Base-by-base conservation (phyloP, 139 green algal species). In the Volvox reticuliferus region DNA sequence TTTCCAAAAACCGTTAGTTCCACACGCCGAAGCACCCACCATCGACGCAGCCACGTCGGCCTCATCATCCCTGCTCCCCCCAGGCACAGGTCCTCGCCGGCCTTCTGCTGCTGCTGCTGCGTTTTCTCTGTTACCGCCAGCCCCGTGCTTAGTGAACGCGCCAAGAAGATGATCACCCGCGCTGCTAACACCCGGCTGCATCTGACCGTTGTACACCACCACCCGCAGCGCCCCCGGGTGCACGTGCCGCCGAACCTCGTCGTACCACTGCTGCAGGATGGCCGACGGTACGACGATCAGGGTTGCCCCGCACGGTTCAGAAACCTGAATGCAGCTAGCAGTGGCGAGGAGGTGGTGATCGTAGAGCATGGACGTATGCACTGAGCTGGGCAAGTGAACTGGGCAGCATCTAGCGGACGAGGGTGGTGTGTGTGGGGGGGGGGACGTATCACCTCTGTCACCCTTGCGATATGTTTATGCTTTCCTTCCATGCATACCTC, bases 181-280 rank as follows among this genome's bases (percentile, higher is more conserved):
- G 67, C 1, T 24, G 85, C 75, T 24, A 30, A 30, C 19, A 63
- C 68, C 78, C 18, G 85, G 69, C 75, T 93, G 90, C 33, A 61
- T 86, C 89, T 98, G 96, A 1, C 96, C 96, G 20, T 88, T 76
- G 93, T 98, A 98, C 22, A 97, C 88, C 14, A 96, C 68, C 22
- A 99, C 92, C 19, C 89, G 90, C 24, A 99, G 67, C 0, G 92
- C 86, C 0, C 94, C 95, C 12, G 94, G 94, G 22, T 67, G 36
- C 50, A 78, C 86, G 86, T 96, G 95, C 0, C 90, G 91, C 71
- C 84, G 81, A 13, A 98, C 90, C 90, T 98, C 95, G 32, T 90
- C 88, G 62, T 81, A 89, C 97, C 98, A 99, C 93, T 99, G 98
- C 75, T 94, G 83, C 89, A 99, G 87, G 90, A 99, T 99, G 86